Percentiles rank a stretch among this genome's conserved stretches.
Evolutionary conservation across 164 flowering plant species (phyloP).

Genomic region (Brasenia schreberi): DNA sequence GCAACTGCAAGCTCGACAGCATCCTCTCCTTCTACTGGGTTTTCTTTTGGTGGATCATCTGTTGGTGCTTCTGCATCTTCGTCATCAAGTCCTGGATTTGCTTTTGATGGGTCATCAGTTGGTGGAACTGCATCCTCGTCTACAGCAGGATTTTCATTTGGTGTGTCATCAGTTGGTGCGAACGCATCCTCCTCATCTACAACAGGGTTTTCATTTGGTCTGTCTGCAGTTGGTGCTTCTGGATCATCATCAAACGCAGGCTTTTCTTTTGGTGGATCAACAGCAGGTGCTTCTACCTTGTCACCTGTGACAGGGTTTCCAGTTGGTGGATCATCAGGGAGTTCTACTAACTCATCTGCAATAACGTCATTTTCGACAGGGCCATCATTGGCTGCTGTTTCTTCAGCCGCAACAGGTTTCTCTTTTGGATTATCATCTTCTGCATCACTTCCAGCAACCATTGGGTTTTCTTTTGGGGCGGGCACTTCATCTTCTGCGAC

Average conservation of each 20-base stretch:
- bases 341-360: not conserved
- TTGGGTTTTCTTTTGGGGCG: not conserved
- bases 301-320: not conserved
- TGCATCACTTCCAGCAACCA: not conserved
- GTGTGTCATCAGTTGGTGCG: not conserved
- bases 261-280: not conserved
- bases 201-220: conserved; percentile 36
- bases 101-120: not conserved
- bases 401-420: not conserved
- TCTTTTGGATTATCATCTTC: conserved; percentile 1
- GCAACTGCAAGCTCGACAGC: not conserved
- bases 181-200: conserved; percentile 1
- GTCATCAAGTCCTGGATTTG: not conserved
- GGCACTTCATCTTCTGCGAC: not conserved
- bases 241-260: not conserved
- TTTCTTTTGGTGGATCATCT: not conserved
- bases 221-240: conserved; percentile 23
- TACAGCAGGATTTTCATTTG: not conserved
- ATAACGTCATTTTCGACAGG: not conserved
- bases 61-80: conserved; percentile 9
- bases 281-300: not conserved
- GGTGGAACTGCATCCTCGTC: no score
- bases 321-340: no score
- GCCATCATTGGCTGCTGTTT: not conserved
- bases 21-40: not conserved